Evolutionary conservation across 1,284 basidiomycete species (phyloP).

Genomic region (Cryptococcus neoformans): DNA sequence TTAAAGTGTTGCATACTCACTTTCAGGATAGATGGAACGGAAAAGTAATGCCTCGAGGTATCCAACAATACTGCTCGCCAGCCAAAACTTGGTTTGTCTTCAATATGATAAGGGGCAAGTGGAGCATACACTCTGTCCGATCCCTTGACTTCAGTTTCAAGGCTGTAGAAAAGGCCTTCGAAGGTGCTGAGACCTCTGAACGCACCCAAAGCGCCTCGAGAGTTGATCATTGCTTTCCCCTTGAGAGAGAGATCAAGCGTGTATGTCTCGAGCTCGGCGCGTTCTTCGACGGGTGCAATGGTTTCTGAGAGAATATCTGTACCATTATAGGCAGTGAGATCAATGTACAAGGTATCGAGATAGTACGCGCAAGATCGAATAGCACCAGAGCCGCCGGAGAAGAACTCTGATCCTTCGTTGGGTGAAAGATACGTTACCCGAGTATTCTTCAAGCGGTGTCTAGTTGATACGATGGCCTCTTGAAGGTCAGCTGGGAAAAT

Average conservation of each 20-base stretch:
- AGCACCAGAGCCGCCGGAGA: not conserved
- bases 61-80: conserved; percentile 75
- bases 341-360: not conserved
- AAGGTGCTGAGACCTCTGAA: conserved; percentile 80
- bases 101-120: conserved; percentile 44
- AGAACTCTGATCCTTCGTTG: conserved; percentile 4
- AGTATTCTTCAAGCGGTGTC: not conserved
- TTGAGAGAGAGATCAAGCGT: conserved; percentile 32
- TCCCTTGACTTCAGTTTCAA: conserved; percentile 1
- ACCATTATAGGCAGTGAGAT: not conserved
- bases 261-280: conserved; percentile 20
- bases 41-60: conserved; percentile 61
- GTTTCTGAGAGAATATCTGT: conserved; percentile 11
- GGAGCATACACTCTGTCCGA: conserved; percentile 18
- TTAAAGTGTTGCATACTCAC: conserved; percentile 4
- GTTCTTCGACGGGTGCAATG: conserved; percentile 12
- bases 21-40: conserved; percentile 11
- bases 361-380: not conserved
- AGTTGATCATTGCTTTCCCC: conserved; percentile 52
- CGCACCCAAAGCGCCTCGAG: conserved; percentile 71
- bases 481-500: conserved; percentile 1
- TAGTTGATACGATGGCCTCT: not conserved
- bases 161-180: conserved; percentile 59
- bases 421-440: not conserved
- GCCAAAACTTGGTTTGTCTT: conserved; percentile 50